A percentile compares a stretch with the other conserved stretches of the same genome.
phyloP scores from a whole-genome alignment of 2,329 filamentous ascomycete genomes.

The Trichoderma asperellum region DNA sequence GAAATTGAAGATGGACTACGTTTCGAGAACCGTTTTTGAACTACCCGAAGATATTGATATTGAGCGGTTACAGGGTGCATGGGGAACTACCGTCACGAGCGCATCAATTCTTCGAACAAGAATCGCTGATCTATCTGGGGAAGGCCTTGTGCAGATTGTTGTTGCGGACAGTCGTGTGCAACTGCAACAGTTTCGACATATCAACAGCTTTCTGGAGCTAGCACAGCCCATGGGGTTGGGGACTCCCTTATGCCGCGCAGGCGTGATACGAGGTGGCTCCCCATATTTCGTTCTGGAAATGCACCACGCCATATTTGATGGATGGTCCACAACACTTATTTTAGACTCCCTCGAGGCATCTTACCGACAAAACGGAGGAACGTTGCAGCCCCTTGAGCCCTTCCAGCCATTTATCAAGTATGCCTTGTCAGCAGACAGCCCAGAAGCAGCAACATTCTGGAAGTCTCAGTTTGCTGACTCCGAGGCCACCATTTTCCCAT shows the following conservation, averaged over 20 bases:
- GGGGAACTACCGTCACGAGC: neutral
- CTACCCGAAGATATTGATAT: conserved; percentile 2
- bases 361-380: neutral
- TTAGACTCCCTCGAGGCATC: neutral
- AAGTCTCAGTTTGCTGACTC: conserved; percentile 8
- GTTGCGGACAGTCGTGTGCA: neutral
- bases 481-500: conserved; percentile 18
- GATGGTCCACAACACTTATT: conserved; percentile 3
- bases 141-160: conserved; percentile 16
- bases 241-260: conserved; percentile 16
- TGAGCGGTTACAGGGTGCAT: conserved; percentile 12
- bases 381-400: neutral
- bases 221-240: conserved; percentile 17
- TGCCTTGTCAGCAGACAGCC: neutral
- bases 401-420: conserved; percentile 24
- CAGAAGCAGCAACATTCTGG: conserved; percentile 13
- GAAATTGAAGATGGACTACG: conserved; percentile 1
- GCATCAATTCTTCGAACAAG: conserved; percentile 19
- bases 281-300: neutral
- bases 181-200: neutral
- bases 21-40: conserved; percentile 1
- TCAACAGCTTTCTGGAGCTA: neutral
- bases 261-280: neutral
- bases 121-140: conserved; percentile 1
- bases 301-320: conserved; percentile 24